Base-by-base conservation (phyloP, 2,329 filamentous ascomycete genomes). In the Fusarium equiseti region DNA sequence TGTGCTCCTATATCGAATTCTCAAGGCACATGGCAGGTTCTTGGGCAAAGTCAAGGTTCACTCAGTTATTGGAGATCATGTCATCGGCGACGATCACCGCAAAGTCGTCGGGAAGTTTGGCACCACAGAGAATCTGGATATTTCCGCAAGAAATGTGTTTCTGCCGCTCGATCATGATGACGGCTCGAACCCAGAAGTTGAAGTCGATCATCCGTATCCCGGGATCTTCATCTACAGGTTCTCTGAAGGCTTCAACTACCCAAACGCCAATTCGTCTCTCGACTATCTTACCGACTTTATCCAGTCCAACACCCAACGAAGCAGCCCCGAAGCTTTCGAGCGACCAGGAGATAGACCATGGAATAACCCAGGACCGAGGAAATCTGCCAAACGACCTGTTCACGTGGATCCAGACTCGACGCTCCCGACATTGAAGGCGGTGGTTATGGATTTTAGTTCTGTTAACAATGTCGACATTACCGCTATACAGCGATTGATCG, bases 181-280 rank as follows among this genome's bases (percentile, higher is more conserved):
- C 78, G 95, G 95, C 31, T 94, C 93, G 2, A 98, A 98, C 79
- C 95, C 95, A 0, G 86, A 91, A 27, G 86, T 98, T 49, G 87
- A 91, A 13, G 85, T 97, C n/a, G 86, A 92, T 67, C 89, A 89
- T 58, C 95, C 96, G 1, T 93, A 96, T 75, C 95, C 95, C 1
- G 96, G 96, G 55, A 88, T 99, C 72, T 97, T 98, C 81, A 97
- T 98, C 77, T 98, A 97, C 83, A 90, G 95, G 46, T 98, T 97
- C 80, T 90, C 92, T 0, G 95, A 98, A 82, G 93, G 95, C 45
- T 97, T 97, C 86, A 97, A 96, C 81, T 99, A 98, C 76, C 94
- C 95, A 65, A 99, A 97, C 74, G 94, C 94, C 22, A 93, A 93
- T 76, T 91, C 93, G 78, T 94, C 97, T 70, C 88, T 97, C 60